These are phyloP conservation scores for Suhomyces wounanorum DNA, from an alignment of 1,139 yeast species.

Conservation along the genomic window DNA sequence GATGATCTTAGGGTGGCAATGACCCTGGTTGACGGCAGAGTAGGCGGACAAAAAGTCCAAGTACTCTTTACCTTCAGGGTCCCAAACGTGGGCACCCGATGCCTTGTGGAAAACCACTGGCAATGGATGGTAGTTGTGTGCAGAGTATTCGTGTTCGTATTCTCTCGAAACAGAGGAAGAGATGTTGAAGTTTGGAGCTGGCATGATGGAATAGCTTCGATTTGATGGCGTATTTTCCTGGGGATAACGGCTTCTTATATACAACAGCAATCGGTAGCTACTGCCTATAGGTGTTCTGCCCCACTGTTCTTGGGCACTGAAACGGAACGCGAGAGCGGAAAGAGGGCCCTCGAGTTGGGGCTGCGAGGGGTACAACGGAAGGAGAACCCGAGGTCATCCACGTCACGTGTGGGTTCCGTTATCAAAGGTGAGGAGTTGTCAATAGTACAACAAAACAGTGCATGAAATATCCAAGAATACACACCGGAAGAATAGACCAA, in stretches of 20 bases:
- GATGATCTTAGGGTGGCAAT: conserved; percentile 92
- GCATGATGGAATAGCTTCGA: conserved; percentile 15
- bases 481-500: too few relatives aligned
- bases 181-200: conserved; percentile 36
- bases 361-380: background rate
- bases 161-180: conserved; percentile 67
- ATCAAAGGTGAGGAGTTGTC: background rate
- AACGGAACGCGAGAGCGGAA: conserved; percentile 11
- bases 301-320: conserved; percentile 6
- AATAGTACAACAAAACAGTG: too few relatives aligned
- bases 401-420: background rate
- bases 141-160: conserved; percentile 81
- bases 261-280: conserved; percentile 14
- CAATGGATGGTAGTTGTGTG: conserved; percentile 95
- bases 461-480: too few relatives aligned
- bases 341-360: background rate
- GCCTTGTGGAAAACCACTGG: conserved; percentile 93
- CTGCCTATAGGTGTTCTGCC: conserved; percentile 19
- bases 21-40: conserved; percentile 98
- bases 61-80: conserved; percentile 90
- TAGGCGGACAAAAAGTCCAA: conserved; percentile 89
- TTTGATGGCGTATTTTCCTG: background rate
- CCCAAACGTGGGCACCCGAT: conserved; percentile 94
- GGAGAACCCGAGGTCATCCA: conserved; percentile 5
- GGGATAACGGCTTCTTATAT: conserved; percentile 5